Base-by-base conservation (phyloP, 768 basidiomycete species). In the Collybiopsis confluens region DNA sequence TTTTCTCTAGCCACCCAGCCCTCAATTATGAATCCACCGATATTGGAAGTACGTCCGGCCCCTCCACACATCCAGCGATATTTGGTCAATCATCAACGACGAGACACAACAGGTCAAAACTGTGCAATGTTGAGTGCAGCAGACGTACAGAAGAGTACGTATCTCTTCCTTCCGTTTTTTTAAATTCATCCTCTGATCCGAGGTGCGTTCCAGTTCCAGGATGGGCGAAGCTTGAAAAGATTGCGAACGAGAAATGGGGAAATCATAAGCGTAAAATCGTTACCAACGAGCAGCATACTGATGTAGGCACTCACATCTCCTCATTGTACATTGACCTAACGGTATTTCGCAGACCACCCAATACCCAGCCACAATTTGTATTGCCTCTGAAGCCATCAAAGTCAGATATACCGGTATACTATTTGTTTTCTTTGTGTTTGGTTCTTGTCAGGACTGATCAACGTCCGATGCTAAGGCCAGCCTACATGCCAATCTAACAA, bases 401-500 rank as follows among this genome's bases (percentile, higher is more conserved):
- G 8, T 42, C 16, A n/a, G 23, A 16, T 42, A 7, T 23, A 42
- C 40, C 40, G 40, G 40, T 42, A 23, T n/a, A 37, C n/a, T n/a
- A 37, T 37, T 37, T 37, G 36, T 10, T 37, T 10, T n/a, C 36
- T 10, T 37, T 37, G 10, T 10, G 36, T n/a, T 37, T 37, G 10
- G 10, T 10, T 10, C 42, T 44, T 44, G 10, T n/a, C n/a, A n/a
- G 30, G 30, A 6, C 30, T 13, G 30, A 33, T 33, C 13, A 33
- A 33, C 30, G 13, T 33, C 30, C 30, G 13, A n/a, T n/a, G n/a
- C 20, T 20, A 9, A 15, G 45, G 45, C 15, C 15, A 21, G 8
- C 45, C 45, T 45, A 45, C 45, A 4, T 45, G 45, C 45, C 45
- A 45, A 28, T 20, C 45, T 4, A 45, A 45, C 20, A 45, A 45